These are phyloP conservation scores for Zychaea mexicana DNA, from an alignment of 371 early-diverging fungal genomes.

Conservation along the genomic window DNA sequence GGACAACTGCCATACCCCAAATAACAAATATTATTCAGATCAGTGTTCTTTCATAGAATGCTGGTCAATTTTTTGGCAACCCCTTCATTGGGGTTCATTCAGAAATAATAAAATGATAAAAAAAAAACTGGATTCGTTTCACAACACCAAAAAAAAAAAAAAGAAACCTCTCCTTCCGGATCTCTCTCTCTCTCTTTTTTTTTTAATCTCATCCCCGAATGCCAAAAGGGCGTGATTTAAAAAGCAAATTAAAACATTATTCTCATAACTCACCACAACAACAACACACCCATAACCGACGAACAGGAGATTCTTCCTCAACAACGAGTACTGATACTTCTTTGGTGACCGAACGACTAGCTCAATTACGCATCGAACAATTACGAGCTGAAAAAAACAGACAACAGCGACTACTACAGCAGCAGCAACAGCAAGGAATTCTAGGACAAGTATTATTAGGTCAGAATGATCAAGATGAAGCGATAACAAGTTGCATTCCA, in stretches of 20 bases:
- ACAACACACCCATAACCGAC: background rate
- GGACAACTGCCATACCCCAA: slow-evolving; percentile 14
- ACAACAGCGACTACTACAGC: background rate
- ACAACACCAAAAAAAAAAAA: slow-evolving; percentile 8
- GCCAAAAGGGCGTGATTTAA: slow-evolving; percentile 11
- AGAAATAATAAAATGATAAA: slow-evolving; percentile 10
- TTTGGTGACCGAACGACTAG: slow-evolving; percentile 8
- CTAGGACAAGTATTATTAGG: too few species aligned
- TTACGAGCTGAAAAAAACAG: slow-evolving; percentile 12
- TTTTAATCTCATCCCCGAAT: background rate
- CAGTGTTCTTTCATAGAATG: background rate
- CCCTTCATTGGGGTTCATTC: slow-evolving; percentile 1
- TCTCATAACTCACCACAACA: background rate
- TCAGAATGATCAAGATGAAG: too few species aligned
- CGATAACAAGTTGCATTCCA: too few species aligned
- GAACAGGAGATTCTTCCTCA: background rate
- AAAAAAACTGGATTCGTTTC: background rate
- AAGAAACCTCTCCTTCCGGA: background rate
- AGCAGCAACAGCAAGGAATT: background rate
- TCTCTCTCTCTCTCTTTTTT: background rate
- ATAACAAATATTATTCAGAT: background rate
- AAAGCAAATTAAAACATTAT: slow-evolving; percentile 10
- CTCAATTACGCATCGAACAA: slow-evolving; percentile 12
- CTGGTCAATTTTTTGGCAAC: slow-evolving; percentile 5
- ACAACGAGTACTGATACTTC: background rate